phyloP scores from a whole-genome alignment of 2,329 filamentous ascomycete genomes.

The Proliferodiscus dingleyae region DNA sequence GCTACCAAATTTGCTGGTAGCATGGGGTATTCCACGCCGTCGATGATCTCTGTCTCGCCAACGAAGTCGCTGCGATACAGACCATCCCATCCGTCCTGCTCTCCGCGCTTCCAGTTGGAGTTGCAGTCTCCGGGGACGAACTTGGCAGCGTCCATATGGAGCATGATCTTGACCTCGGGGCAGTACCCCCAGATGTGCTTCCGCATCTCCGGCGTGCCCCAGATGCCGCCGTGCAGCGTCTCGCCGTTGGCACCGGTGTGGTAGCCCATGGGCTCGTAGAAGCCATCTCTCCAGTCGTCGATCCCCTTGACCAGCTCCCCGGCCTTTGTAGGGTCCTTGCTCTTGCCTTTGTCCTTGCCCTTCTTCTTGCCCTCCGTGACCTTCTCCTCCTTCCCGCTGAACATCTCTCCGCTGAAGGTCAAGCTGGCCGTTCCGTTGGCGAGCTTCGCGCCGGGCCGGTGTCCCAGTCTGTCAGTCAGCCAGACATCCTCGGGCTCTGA shows the following conservation, averaged over 20 bases:
- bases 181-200: slow-evolving; percentile 53
- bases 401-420: slow-evolving; percentile 47
- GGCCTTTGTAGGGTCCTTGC: slow-evolving; percentile 20
- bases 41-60: slow-evolving; percentile 25
- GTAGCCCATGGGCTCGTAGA: slow-evolving; percentile 55
- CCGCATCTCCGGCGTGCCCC: slow-evolving; percentile 43
- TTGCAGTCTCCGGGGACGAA: slow-evolving; percentile 46
- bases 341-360: slow-evolving; percentile 19
- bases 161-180: slow-evolving; percentile 53
- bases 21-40: slow-evolving; percentile 30
- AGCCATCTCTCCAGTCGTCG: slow-evolving; percentile 47
- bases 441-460: slow-evolving; percentile 43
- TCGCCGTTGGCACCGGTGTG: slow-evolving; percentile 48
- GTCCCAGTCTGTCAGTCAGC: slow-evolving; percentile 48
- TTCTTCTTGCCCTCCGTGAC: slow-evolving; percentile 19
- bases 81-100: slow-evolving; percentile 22
- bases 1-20: slow-evolving; percentile 22
- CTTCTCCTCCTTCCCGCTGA: slow-evolving; percentile 33
- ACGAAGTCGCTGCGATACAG: slow-evolving; percentile 10
- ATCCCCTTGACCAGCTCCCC: slow-evolving; percentile 36
- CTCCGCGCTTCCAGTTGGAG: slow-evolving; percentile 40
- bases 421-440: slow-evolving; percentile 47
- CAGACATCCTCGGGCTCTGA: slow-evolving; percentile 52
- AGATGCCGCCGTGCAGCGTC: slow-evolving; percentile 42
- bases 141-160: slow-evolving; percentile 49